These are phyloP conservation scores for Leccinum uliginosum DNA, from an alignment of 768 basidiomycete genomes.

Conservation along the genomic window DNA sequence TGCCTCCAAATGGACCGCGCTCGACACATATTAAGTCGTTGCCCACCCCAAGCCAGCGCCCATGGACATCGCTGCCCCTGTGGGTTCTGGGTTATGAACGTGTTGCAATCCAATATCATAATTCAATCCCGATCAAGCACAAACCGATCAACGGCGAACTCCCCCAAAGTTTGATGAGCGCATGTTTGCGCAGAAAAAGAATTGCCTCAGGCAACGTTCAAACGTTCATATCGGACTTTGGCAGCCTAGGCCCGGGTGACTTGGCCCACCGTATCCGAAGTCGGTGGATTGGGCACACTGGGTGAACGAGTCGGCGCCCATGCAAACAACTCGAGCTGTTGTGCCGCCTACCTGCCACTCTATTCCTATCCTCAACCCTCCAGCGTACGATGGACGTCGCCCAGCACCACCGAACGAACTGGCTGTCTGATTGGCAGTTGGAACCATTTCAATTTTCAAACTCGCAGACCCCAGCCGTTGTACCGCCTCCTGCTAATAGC, in stretches of 20 bases:
- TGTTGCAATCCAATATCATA: background rate
- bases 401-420: background rate
- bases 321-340: background rate
- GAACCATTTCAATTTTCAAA: background rate
- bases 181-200: background rate
- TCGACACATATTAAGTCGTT: no score
- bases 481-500: background rate
- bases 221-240: background rate
- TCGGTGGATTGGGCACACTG: background rate
- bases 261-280: background rate
- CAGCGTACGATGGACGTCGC: background rate
- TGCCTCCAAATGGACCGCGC: no score
- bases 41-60: background rate
- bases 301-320: background rate
- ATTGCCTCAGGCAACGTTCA: background rate
- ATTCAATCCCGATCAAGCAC: background rate
- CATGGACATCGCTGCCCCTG: background rate
- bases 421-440: background rate
- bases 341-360: background rate
- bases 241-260: background rate
- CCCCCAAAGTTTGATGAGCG: background rate
- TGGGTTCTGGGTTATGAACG: background rate
- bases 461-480: no score
- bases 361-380: background rate
- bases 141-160: background rate